Evolutionary conservation across 2,329 filamentous ascomycete species (phyloP).

Genomic region (Rutstroemia sp.): DNA sequence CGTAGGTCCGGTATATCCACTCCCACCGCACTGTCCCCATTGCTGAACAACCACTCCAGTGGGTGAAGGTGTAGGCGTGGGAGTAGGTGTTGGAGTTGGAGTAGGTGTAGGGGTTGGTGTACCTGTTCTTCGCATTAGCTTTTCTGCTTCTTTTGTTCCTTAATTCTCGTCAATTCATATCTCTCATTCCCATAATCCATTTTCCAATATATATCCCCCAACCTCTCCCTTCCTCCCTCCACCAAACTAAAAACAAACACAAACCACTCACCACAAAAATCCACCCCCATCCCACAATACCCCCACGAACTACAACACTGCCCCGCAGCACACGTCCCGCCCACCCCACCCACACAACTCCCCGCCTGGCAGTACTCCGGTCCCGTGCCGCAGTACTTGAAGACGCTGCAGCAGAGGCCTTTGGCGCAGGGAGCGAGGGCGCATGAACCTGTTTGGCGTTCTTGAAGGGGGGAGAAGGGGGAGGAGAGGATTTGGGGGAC

Average conservation of each 20-base stretch:
- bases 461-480: neutral
- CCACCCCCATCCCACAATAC: constrained; percentile 11
- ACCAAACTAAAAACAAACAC: no score
- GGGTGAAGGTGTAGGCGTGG: neutral
- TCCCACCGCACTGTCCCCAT: constrained; percentile 15
- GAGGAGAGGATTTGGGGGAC: neutral
- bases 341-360: constrained; percentile 12
- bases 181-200: no score
- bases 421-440: neutral
- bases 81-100: neutral
- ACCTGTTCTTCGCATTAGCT: neutral
- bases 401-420: constrained; percentile 1
- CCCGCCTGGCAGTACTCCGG: constrained; percentile 1
- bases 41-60: neutral
- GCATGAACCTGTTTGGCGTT: constrained; percentile 1
- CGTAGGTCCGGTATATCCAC: constrained; percentile 14
- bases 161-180: no score
- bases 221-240: neutral
- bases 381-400: constrained; percentile 1
- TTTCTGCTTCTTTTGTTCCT: neutral
- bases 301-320: constrained; percentile 13
- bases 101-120: neutral
- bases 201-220: no score
- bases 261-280: constrained; percentile 1
- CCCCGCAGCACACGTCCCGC: constrained; percentile 13